Evolutionary conservation across 106 monocot species (phyloP).

Genomic region (Dactylorhiza incarnata): DNA sequence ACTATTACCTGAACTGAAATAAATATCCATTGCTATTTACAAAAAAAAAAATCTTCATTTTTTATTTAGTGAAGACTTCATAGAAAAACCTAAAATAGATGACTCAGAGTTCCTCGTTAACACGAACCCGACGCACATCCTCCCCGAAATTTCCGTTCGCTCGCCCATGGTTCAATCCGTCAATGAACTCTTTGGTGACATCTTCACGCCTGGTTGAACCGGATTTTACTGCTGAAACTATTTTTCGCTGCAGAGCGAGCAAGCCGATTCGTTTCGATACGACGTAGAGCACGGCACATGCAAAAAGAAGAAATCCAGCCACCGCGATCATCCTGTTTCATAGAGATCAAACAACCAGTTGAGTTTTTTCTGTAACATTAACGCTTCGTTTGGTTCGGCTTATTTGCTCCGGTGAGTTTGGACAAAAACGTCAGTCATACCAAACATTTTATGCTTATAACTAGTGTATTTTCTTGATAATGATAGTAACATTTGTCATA

Average conservation of each 20-base stretch:
- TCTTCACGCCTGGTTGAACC: slow-evolving; percentile 15
- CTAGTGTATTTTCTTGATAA: too few relatives aligned
- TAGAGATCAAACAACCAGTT: not conserved
- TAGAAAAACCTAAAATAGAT: not conserved
- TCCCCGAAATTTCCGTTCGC: not conserved
- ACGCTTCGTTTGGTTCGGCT: too few relatives aligned
- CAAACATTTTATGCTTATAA: too few relatives aligned
- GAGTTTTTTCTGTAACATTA: not conserved
- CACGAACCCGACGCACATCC: not conserved
- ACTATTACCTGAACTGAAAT: too few relatives aligned
- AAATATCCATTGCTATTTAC: too few relatives aligned
- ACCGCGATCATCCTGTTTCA: slow-evolving; percentile 18
- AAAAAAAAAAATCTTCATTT: not conserved
- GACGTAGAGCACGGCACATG: slow-evolving; percentile 29
- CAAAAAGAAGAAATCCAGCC: slow-evolving; percentile 15
- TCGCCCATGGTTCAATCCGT: not conserved
- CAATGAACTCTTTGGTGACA: not conserved
- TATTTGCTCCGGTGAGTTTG: too few relatives aligned
- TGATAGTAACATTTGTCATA: too few relatives aligned
- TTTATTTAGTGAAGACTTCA: not conserved
- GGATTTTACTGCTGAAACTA: slow-evolving; percentile 36
- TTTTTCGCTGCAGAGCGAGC: slow-evolving; percentile 31
- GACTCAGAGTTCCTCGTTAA: slow-evolving; percentile 3
- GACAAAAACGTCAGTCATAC: not conserved
- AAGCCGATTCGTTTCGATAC: slow-evolving; percentile 43